These are phyloP conservation scores for Alternaria sp. DNA, from an alignment of 2,329 filamentous ascomycete genomes.

Conservation along the genomic window DNA sequence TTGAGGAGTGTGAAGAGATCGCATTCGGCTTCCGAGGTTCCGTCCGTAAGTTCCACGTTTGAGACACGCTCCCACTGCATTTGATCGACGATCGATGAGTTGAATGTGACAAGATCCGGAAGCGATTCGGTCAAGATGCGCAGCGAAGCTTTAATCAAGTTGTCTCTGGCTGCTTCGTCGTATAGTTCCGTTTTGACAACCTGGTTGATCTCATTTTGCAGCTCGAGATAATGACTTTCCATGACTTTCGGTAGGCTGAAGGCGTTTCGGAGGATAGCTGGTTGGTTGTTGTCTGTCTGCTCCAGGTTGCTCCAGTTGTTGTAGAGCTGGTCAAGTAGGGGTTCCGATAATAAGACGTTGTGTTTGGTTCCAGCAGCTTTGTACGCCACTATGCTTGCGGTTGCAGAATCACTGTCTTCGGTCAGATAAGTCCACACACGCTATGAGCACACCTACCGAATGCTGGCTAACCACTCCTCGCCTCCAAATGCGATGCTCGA, in stretches of 20 bases:
- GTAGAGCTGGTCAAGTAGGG: slow-evolving; percentile 48
- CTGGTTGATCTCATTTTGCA: slow-evolving; percentile 37
- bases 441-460: slow-evolving; percentile 43
- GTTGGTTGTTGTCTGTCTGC: slow-evolving; percentile 26
- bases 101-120: slow-evolving; percentile 65
- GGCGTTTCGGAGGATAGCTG: slow-evolving; percentile 35
- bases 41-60: slow-evolving; percentile 52
- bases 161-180: slow-evolving; percentile 54
- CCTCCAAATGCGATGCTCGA: slow-evolving; percentile 57
- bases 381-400: slow-evolving; percentile 55
- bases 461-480: slow-evolving; percentile 52
- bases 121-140: slow-evolving; percentile 50
- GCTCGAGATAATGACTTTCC: slow-evolving; percentile 26
- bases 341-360: slow-evolving; percentile 58
- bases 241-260: slow-evolving; percentile 34
- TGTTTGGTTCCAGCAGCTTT: slow-evolving; percentile 58
- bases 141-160: slow-evolving; percentile 40
- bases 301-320: slow-evolving; percentile 24
- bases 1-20: slow-evolving; percentile 56
- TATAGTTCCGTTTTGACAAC: slow-evolving; percentile 54
- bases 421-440: slow-evolving; percentile 10
- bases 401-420: slow-evolving; percentile 42
- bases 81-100: slow-evolving; percentile 65
- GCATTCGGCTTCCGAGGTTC: slow-evolving; percentile 56
- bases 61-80: slow-evolving; percentile 65